A percentile compares a stretch with the other conserved stretches of the same genome.
Conservation (phyloP, 2,329 filamentous ascomycete genomes). For the Xylaria digitata region DNA sequence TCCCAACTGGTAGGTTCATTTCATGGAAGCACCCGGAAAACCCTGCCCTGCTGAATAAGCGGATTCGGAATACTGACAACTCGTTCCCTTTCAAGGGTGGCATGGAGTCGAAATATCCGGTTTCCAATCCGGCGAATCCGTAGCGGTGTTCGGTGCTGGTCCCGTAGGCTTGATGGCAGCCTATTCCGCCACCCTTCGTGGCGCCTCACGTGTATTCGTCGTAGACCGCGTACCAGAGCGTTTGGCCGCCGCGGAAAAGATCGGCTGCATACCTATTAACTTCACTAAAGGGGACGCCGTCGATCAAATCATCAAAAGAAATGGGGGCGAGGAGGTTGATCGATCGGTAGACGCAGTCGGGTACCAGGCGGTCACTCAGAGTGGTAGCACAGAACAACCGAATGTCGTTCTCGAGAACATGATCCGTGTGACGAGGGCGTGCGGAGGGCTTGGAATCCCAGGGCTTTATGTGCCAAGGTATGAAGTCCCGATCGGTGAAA, state of each 20-base stretch:
- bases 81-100: conserved; percentile 3
- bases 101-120: conserved; percentile 21
- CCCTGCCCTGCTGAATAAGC: not conserved
- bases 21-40: no score
- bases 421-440: conserved; percentile 11
- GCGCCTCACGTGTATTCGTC: conserved; percentile 49
- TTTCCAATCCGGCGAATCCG: conserved; percentile 19
- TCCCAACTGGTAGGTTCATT: conserved; percentile 18
- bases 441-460: conserved; percentile 25
- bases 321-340: conserved; percentile 35
- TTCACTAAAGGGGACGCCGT: conserved; percentile 47
- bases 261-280: conserved; percentile 52
- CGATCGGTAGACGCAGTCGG: conserved; percentile 45
- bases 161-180: conserved; percentile 51
- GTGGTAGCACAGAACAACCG: conserved; percentile 16
- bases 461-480: conserved; percentile 24
- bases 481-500: not conserved
- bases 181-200: conserved; percentile 50
- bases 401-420: conserved; percentile 22
- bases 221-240: conserved; percentile 48
- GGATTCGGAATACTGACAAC: not conserved
- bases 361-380: conserved; percentile 34
- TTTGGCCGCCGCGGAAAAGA: conserved; percentile 44
- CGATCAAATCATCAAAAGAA: conserved; percentile 47
- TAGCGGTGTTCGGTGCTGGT: conserved; percentile 52